A percentile compares a stretch with the other conserved stretches of the same genome.
phyloP scores from a whole-genome alignment of 2,329 filamentous ascomycete species.

The Ilyonectria sp. region DNA sequence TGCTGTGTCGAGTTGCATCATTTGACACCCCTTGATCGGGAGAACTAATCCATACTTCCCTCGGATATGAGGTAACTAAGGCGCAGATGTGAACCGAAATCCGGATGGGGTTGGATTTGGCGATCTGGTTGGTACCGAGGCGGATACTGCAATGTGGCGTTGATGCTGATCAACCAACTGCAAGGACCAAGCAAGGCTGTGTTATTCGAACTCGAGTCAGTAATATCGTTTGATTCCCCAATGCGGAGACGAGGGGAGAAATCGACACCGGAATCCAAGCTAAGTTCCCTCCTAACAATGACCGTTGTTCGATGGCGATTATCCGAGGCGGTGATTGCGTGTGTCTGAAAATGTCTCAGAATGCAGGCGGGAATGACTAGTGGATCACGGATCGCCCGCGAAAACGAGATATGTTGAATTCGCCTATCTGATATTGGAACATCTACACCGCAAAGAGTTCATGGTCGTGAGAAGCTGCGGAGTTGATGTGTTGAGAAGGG shows the following conservation, averaged over 20 bases:
- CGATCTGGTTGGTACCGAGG: neutral
- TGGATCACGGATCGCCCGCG: neutral
- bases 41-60: neutral
- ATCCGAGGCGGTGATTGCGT: neutral
- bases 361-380: neutral
- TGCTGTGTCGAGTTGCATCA: neutral
- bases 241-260: neutral
- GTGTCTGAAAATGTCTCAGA: too few relatives aligned
- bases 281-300: neutral
- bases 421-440: neutral
- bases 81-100: slow-evolving; percentile 4
- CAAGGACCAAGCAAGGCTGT: neutral
- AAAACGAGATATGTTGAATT: neutral
- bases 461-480: neutral
- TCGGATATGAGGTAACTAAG: neutral
- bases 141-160: neutral
- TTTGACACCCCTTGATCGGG: neutral
- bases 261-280: neutral
- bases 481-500: slow-evolving; percentile 12
- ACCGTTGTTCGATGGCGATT: neutral
- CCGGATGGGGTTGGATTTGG: neutral
- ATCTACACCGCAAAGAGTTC: neutral
- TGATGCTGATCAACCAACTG: neutral
- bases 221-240: neutral
- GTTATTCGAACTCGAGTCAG: neutral